phyloP scores from a whole-genome alignment of 176 grass and related monocot genomes.

The Aegilops sharonensis region DNA sequence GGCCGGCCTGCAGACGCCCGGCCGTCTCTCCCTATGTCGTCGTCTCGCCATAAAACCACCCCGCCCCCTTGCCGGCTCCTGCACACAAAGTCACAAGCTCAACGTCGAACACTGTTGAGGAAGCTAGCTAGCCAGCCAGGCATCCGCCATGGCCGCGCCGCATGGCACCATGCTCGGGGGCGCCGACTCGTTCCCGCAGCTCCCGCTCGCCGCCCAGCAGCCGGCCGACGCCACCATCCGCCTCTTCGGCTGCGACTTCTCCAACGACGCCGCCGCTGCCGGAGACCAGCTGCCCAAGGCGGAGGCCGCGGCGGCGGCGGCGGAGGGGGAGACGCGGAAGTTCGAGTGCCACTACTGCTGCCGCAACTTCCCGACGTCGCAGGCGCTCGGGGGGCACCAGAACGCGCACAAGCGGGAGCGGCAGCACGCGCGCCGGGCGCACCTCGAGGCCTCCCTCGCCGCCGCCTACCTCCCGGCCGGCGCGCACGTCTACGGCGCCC shows the following conservation, averaged over 20 bases:
- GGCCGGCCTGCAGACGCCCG: neutral
- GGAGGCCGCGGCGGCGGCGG: neutral
- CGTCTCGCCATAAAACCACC: constrained; percentile 35
- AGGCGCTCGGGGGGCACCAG: constrained; percentile 94
- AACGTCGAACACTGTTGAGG: neutral
- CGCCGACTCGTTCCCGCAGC: constrained; percentile 67
- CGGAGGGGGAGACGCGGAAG: constrained; percentile 34
- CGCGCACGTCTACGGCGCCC: constrained; percentile 35
- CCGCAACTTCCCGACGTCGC: constrained; percentile 96
- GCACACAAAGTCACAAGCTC: neutral
- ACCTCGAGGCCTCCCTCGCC: constrained; percentile 71
- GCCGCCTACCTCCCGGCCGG: constrained; percentile 49
- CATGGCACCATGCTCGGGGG: constrained; percentile 17
- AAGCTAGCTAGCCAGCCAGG: neutral
- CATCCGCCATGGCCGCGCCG: constrained; percentile 37
- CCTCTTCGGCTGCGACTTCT: constrained; percentile 83
- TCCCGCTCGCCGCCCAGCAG: constrained; percentile 8
- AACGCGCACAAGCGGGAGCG: constrained; percentile 99
- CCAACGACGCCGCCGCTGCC: constrained; percentile 28
- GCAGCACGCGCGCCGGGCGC: constrained; percentile 81
- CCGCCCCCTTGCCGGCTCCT: neutral
- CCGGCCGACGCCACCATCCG: constrained; percentile 48
- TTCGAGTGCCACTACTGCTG: constrained; percentile 99
- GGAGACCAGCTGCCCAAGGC: neutral
- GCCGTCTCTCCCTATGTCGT: neutral